phyloP scores from a whole-genome alignment of 2,329 filamentous ascomycete species.

The Curvularia verruculosa region DNA sequence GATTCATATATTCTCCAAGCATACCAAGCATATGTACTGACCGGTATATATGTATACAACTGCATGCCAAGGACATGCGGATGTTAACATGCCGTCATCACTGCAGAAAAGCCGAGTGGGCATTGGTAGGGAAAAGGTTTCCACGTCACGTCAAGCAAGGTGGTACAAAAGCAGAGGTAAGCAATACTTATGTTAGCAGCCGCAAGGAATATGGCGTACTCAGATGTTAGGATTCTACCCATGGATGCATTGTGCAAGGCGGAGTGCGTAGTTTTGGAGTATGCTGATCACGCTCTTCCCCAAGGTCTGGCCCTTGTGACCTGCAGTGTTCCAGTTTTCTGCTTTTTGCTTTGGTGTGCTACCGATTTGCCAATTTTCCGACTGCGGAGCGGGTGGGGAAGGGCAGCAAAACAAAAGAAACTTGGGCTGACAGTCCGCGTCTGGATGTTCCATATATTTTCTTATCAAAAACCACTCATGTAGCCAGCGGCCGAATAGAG shows the following conservation, averaged over 20 bases:
- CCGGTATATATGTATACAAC: background rate
- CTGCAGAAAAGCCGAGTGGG: background rate
- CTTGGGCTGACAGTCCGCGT: background rate
- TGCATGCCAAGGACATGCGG: background rate
- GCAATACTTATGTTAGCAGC: background rate
- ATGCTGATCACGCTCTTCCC: background rate
- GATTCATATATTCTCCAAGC: background rate
- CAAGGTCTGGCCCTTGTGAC: background rate
- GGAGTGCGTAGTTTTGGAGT: background rate
- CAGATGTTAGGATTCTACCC: background rate
- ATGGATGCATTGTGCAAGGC: background rate
- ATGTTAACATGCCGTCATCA: background rate
- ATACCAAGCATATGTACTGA: background rate
- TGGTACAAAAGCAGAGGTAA: background rate
- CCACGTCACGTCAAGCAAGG: background rate
- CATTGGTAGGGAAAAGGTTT: background rate
- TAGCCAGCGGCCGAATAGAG: background rate
- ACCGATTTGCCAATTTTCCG: background rate
- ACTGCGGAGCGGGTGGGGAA: background rate
- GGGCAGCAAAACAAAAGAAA: background rate
- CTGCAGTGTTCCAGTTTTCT: background rate
- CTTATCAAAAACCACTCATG: background rate
- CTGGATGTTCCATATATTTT: background rate
- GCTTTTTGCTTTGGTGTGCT: background rate
- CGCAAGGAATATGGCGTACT: background rate